Conservation (phyloP, 2,329 filamentous ascomycete species). For the Phoma herbarum region DNA sequence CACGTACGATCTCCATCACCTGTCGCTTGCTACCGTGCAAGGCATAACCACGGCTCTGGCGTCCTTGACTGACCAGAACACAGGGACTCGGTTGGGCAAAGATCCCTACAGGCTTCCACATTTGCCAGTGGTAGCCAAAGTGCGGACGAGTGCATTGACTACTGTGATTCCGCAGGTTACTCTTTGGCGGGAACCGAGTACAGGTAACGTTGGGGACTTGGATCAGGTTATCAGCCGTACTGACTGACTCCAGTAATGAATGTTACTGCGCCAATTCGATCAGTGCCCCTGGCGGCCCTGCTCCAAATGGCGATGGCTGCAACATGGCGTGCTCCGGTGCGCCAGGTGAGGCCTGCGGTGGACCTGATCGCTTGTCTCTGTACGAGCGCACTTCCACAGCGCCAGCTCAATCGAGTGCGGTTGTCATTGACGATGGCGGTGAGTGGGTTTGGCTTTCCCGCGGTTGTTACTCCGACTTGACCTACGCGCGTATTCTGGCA, state of each 20-base stretch:
- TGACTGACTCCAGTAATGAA: neutral
- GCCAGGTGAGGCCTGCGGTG: conserved; percentile 37
- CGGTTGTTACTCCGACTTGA: conserved; percentile 23
- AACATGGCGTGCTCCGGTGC: conserved; percentile 40
- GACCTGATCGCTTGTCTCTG: conserved; percentile 30
- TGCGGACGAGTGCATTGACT: conserved; percentile 39
- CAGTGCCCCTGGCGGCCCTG: conserved; percentile 24
- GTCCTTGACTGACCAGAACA: conserved; percentile 6
- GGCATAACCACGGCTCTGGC: neutral
- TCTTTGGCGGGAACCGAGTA: conserved; percentile 46
- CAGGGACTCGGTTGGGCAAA: conserved; percentile 23
- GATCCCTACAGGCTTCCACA: conserved; percentile 26
- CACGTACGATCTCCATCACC: conserved; percentile 25
- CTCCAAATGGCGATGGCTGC: conserved; percentile 27
- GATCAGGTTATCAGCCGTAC: neutral
- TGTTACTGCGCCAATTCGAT: conserved; percentile 42
- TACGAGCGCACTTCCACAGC: conserved; percentile 18
- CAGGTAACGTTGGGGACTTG: conserved; percentile 34
- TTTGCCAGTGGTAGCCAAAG: conserved; percentile 34
- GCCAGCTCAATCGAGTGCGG: conserved; percentile 4
- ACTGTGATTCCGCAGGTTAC: conserved; percentile 40
- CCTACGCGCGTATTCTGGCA: conserved; percentile 18
- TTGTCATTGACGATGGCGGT: conserved; percentile 1
- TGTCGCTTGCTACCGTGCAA: neutral
- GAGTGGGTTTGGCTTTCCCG: conserved; percentile 10